Conservation (phyloP, 2,329 filamentous ascomycete species). For the Sclerotinia nivalis region DNA sequence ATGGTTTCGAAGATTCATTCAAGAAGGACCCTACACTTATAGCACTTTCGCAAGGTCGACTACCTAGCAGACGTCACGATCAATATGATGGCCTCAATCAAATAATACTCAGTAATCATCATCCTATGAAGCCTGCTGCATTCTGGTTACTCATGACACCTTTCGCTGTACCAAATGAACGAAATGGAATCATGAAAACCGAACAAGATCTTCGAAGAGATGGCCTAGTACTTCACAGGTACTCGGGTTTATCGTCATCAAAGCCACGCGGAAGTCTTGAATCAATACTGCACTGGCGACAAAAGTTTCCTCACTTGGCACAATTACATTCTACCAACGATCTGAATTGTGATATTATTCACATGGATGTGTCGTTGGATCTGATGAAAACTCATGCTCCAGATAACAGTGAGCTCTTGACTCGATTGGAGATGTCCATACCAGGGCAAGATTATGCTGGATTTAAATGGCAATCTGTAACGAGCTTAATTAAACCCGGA, state of each 20-base stretch:
- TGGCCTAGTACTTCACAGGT: slow-evolving; percentile 33
- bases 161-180: slow-evolving; percentile 27
- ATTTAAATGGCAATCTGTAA: slow-evolving; percentile 62
- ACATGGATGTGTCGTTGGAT: slow-evolving; percentile 63
- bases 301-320: slow-evolving; percentile 57
- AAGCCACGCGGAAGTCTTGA: slow-evolving; percentile 45
- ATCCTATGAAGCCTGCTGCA: slow-evolving; percentile 32
- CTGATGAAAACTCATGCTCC: slow-evolving; percentile 59
- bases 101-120: slow-evolving; percentile 22
- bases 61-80: slow-evolving; percentile 33
- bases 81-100: slow-evolving; percentile 30
- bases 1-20: slow-evolving; percentile 58
- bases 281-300: slow-evolving; percentile 59
- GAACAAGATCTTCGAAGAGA: slow-evolving; percentile 33
- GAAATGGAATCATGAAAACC: slow-evolving; percentile 27
- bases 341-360: slow-evolving; percentile 58
- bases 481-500: slow-evolving; percentile 56
- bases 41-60: slow-evolving; percentile 53
- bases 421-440: slow-evolving; percentile 60
- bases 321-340: slow-evolving; percentile 53
- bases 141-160: slow-evolving; percentile 39
- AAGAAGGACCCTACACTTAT: slow-evolving; percentile 65
- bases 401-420: slow-evolving; percentile 59
- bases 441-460: slow-evolving; percentile 54
- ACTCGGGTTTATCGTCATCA: slow-evolving; percentile 31